phyloP scores from a whole-genome alignment of 306 rosid species.

The Benincasa hispida region DNA sequence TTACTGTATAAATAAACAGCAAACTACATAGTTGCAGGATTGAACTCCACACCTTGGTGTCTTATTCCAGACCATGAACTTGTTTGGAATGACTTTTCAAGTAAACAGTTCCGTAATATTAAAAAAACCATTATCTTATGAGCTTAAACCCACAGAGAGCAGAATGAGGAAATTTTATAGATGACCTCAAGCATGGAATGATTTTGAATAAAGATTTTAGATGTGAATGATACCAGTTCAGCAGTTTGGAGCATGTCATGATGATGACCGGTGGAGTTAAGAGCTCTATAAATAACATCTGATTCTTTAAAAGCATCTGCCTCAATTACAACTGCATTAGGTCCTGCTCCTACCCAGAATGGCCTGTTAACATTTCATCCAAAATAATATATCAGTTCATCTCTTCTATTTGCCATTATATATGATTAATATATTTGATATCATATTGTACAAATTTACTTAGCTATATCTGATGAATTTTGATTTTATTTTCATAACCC shows the following conservation, averaged over 20 bases:
- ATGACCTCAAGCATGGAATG: neutral
- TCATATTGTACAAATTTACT: neutral
- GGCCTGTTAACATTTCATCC: conserved; percentile 46
- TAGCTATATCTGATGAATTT: neutral
- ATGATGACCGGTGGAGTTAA: conserved; percentile 80
- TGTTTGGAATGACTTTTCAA: too few species aligned
- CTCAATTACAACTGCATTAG: conserved; percentile 78
- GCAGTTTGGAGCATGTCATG: conserved; percentile 88
- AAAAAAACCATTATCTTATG: neutral
- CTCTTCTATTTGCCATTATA: neutral
- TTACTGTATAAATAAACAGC: too few species aligned
- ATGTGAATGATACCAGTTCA: conserved; percentile 41
- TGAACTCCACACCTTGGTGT: too few species aligned
- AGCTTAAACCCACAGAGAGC: neutral
- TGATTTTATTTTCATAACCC: neutral
- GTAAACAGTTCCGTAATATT: too few species aligned
- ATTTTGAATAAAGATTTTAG: neutral
- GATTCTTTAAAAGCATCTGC: conserved; percentile 98
- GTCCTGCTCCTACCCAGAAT: conserved; percentile 84
- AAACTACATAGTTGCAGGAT: too few species aligned
- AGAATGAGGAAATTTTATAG: neutral
- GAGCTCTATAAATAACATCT: conserved; percentile 86
- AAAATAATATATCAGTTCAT: conserved; percentile 4
- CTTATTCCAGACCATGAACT: too few species aligned
- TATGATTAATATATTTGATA: neutral